These are phyloP conservation scores for Calonectria henricotiae DNA, from an alignment of 2,329 filamentous ascomycete species.

Conservation along the genomic window DNA sequence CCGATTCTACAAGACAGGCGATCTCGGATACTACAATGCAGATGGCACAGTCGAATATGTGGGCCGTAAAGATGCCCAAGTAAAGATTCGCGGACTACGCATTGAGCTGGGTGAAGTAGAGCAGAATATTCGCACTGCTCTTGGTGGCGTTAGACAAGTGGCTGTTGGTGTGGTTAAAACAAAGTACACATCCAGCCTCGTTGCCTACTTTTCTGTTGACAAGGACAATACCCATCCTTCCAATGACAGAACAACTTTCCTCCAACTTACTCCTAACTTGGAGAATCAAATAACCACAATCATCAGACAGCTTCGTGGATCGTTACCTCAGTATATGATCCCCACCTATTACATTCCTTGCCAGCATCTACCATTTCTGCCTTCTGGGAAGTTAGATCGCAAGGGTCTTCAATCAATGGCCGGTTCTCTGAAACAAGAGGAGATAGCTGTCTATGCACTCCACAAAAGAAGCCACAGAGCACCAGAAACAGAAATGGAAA, in stretches of 20 bases:
- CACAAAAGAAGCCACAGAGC: not conserved
- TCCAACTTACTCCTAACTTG: not conserved
- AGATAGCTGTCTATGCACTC: not conserved
- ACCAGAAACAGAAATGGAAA: conserved; percentile 13
- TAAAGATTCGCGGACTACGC: conserved; percentile 5
- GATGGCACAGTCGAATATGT: conserved; percentile 10
- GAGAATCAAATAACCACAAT: not conserved
- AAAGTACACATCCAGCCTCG: not conserved
- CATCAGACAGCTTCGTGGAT: not conserved
- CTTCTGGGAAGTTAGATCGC: conserved; percentile 7
- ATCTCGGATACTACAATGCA: conserved; percentile 2
- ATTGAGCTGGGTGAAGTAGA: conserved; percentile 7
- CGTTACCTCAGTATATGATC: conserved; percentile 11
- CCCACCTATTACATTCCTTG: conserved; percentile 1
- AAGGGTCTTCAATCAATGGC: conserved; percentile 1
- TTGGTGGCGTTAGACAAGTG: not conserved
- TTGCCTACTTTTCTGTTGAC: not conserved
- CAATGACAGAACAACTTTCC: not conserved
- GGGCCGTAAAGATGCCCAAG: conserved; percentile 4
- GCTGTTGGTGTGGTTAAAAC: not conserved
- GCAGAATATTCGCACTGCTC: not conserved
- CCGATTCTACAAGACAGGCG: conserved; percentile 13
- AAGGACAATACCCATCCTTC: not conserved
- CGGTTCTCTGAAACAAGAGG: not conserved
- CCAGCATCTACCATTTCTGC: not conserved